Evolutionary conservation across 2,329 filamentous ascomycete species (phyloP).

Genomic region (Teratosphaeriaceae sp.): DNA sequence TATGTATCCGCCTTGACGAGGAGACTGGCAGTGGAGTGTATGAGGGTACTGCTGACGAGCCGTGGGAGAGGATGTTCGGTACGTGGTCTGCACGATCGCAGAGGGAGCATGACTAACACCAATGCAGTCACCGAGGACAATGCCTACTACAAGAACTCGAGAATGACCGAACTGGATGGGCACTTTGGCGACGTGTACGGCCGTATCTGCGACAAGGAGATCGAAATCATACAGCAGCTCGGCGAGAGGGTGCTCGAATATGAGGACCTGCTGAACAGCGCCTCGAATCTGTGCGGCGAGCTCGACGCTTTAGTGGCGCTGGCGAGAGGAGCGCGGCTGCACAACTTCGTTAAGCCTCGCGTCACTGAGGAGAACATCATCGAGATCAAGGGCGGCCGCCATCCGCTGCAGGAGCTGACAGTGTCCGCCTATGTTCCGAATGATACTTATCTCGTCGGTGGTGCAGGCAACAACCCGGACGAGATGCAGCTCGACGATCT

Average conservation of each 20-base stretch:
- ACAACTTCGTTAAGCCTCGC: conserved; percentile 62
- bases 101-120: too few species aligned
- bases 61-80: conserved; percentile 77
- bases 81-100: too few species aligned
- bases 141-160: conserved; percentile 79
- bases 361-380: conserved; percentile 67
- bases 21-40: conserved; percentile 55
- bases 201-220: conserved; percentile 79
- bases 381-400: conserved; percentile 69
- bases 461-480: conserved; percentile 32
- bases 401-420: conserved; percentile 79
- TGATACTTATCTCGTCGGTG: conserved; percentile 62
- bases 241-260: conserved; percentile 63
- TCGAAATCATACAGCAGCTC: conserved; percentile 77
- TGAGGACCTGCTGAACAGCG: conserved; percentile 56
- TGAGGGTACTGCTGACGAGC: conserved; percentile 52
- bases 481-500: neutral
- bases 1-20: conserved; percentile 60
- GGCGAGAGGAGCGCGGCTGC: conserved; percentile 66
- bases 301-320: conserved; percentile 81
- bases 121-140: conserved; percentile 56
- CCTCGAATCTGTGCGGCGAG: conserved; percentile 79
- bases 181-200: conserved; percentile 80
- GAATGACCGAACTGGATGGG: conserved; percentile 74
- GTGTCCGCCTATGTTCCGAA: conserved; percentile 80